Conservation (phyloP, 2,329 filamentous ascomycete species). For the Alternaria tenuissima region DNA sequence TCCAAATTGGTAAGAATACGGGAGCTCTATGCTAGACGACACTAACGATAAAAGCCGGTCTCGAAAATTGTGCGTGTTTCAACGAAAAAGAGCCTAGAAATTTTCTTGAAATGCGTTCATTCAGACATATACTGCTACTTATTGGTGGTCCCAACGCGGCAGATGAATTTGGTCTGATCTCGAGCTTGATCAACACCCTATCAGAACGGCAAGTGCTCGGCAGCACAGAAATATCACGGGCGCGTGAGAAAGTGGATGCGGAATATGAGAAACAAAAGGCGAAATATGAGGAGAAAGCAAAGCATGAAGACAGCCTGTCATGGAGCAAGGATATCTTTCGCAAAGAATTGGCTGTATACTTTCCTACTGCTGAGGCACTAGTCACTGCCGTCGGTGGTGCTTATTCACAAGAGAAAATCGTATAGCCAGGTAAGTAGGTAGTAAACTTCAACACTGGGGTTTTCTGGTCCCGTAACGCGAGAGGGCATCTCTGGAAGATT, state of each 20-base stretch:
- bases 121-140: neutral
- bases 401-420: no score
- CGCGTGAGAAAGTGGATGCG: no score
- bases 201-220: no score
- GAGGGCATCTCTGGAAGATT: no score
- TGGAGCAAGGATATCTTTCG: neutral
- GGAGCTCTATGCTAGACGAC: neutral
- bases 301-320: no score
- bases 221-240: no score
- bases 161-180: neutral
- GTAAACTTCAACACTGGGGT: no score
- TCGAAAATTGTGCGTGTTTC: neutral
- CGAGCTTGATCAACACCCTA: no score
- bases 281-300: no score
- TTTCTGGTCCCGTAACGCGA: no score
- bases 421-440: no score
- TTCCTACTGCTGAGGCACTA: neutral
- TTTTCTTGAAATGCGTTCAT: neutral
- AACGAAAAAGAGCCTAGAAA: neutral
- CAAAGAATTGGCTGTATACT: neutral
- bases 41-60: neutral
- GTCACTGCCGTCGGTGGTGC: neutral
- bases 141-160: neutral
- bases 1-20: slow-evolving; percentile 1
- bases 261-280: no score